Evolutionary conservation across 352 stramenopile genomes (phyloP).

Genomic region (Phytophthora kernoviae): DNA sequence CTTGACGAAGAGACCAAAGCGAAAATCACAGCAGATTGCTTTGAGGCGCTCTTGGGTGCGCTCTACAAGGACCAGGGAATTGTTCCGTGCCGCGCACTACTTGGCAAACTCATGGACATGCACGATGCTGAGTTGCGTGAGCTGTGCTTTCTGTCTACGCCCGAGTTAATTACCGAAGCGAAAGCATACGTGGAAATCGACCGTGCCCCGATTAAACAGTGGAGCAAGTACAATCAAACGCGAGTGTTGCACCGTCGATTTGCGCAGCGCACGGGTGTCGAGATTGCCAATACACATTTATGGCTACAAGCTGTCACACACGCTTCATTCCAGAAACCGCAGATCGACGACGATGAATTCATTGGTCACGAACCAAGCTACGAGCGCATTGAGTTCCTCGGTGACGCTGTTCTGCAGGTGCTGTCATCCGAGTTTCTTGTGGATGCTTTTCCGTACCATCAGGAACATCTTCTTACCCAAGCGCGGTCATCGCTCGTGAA

Average conservation of each 20-base stretch:
- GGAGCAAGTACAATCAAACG: conserved; percentile 49
- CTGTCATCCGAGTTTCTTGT: conserved; percentile 82
- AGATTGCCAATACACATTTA: conserved; percentile 68
- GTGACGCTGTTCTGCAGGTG: conserved; percentile 82
- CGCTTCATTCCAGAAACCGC: conserved; percentile 70
- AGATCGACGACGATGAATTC: conserved; percentile 75
- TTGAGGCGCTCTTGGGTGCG: conserved; percentile 80
- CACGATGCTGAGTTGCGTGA: conserved; percentile 62
- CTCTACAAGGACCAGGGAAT: conserved; percentile 87
- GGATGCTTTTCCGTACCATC: conserved; percentile 80
- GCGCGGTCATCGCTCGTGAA: conserved; percentile 85
- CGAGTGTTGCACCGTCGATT: conserved; percentile 65
- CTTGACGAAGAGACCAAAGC: conserved; percentile 55
- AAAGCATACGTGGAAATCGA: conserved; percentile 62
- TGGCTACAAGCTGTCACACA: conserved; percentile 85
- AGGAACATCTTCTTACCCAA: conserved; percentile 81
- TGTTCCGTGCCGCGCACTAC: conserved; percentile 59
- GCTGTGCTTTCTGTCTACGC: conserved; percentile 61
- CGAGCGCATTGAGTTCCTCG: conserved; percentile 87
- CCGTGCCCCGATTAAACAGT: conserved; percentile 51
- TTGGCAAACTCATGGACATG: conserved; percentile 65
- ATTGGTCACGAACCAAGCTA: conserved; percentile 74
- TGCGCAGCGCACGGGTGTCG: conserved; percentile 44
- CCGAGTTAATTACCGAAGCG: conserved; percentile 51
- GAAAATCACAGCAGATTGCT: conserved; percentile 86